These are phyloP conservation scores for Groenewaldozyma auringiensis DNA, from an alignment of 1,139 yeast species.

Conservation along the genomic window DNA sequence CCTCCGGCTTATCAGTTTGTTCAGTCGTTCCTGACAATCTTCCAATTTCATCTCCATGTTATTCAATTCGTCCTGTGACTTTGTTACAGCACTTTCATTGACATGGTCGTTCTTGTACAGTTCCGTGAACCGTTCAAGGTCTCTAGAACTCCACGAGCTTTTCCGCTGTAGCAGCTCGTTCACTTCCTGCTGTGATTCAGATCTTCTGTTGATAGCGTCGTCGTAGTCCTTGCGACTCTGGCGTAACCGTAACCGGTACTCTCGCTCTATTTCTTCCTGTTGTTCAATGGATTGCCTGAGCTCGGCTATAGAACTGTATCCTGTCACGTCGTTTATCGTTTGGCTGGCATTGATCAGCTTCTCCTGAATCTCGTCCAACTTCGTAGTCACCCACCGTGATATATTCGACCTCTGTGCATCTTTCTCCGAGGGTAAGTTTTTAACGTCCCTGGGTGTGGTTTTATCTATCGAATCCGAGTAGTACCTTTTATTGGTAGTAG, in stretches of 20 bases:
- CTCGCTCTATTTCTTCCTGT: constrained; percentile 40
- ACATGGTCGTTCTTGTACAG: constrained; percentile 75
- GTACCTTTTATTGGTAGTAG: too few relatives aligned
- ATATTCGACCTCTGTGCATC: constrained; percentile 39
- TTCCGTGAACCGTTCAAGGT: constrained; percentile 76
- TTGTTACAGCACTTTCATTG: constrained; percentile 55
- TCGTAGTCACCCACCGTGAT: constrained; percentile 47
- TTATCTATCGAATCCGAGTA: too few relatives aligned
- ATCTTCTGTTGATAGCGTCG: constrained; percentile 56
- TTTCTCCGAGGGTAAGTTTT: constrained; percentile 37
- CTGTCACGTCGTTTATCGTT: constrained; percentile 84
- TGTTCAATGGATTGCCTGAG: constrained; percentile 54
- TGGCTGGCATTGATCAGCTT: constrained; percentile 63
- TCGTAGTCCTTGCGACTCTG: constrained; percentile 48
- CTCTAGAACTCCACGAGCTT: constrained; percentile 68
- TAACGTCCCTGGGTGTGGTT: constrained; percentile 1
- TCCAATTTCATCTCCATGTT: constrained; percentile 61
- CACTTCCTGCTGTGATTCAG: constrained; percentile 73
- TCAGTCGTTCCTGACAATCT: constrained; percentile 57
- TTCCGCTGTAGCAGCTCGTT: constrained; percentile 85
- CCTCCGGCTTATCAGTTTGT: constrained; percentile 72
- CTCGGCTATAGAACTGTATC: constrained; percentile 74
- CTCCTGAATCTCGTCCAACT: constrained; percentile 57
- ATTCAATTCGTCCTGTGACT: constrained; percentile 44
- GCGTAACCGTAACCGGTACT: constrained; percentile 44